A percentile compares a stretch with the other conserved stretches of the same genome.
Evolutionary conservation across 495 filamentous ascomycete genomes (phyloP).

Genomic region (Endocarpon pusillum): DNA sequence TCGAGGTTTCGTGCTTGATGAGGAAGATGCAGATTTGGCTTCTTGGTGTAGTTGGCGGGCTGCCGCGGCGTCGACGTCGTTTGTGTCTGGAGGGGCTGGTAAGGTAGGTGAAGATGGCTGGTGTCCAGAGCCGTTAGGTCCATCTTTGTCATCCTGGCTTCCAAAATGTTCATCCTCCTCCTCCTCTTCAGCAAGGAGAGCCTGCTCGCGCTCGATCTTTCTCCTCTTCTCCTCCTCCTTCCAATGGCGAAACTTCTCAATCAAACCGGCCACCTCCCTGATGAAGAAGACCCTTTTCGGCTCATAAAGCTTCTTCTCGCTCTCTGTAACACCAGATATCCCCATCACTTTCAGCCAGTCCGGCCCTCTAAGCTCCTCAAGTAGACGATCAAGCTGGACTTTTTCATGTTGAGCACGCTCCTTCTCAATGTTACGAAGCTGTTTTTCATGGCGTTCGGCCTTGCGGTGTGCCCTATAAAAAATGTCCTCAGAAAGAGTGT

Average conservation of each 20-base stretch:
- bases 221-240: constrained; percentile 76
- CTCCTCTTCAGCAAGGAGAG: constrained; percentile 15
- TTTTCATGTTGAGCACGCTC: constrained; percentile 86
- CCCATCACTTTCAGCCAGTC: constrained; percentile 93
- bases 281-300: constrained; percentile 73
- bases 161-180: constrained; percentile 13
- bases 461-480: constrained; percentile 58
- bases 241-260: constrained; percentile 79
- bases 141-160: constrained; percentile 9
- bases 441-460: constrained; percentile 77
- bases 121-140: constrained; percentile 14
- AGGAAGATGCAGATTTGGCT: constrained; percentile 27
- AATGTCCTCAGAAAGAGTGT: constrained; percentile 51
- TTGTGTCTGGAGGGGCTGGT: constrained; percentile 39
- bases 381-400: constrained; percentile 64
- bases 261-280: constrained; percentile 53
- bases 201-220: constrained; percentile 49
- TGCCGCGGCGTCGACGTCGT: constrained; percentile 56
- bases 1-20: constrained; percentile 3
- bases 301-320: constrained; percentile 69
- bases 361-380: constrained; percentile 73
- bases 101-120: constrained; percentile 24
- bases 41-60: constrained; percentile 61
- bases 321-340: constrained; percentile 70
- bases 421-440: constrained; percentile 82